Evolutionary conservation across 2,329 filamentous ascomycete species (phyloP).

Genomic region (Decorospora gaudefroyi): DNA sequence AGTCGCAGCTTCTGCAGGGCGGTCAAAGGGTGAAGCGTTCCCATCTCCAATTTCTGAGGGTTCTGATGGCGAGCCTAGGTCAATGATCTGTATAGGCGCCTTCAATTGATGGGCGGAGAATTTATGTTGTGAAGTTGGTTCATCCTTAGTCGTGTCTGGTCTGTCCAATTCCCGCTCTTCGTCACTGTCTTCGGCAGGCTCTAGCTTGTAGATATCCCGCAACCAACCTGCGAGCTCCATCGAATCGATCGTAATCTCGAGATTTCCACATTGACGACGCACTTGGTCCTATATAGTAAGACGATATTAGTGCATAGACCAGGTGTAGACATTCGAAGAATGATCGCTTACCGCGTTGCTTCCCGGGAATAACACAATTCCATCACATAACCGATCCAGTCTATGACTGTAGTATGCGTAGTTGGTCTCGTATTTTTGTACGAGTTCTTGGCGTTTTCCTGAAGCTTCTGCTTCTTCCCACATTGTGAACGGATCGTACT

Average conservation of each 20-base stretch:
- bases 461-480: constrained; percentile 30
- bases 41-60: constrained; percentile 8
- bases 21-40: not conserved
- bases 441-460: constrained; percentile 17
- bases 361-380: constrained; percentile 53
- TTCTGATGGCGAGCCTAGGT: constrained; percentile 27
- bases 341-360: constrained; percentile 44
- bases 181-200: constrained; percentile 5
- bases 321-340: not conserved
- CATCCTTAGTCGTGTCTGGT: not conserved
- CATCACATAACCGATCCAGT: constrained; percentile 26
- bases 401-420: constrained; percentile 20
- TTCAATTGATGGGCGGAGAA: not conserved
- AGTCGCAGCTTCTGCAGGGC: not conserved
- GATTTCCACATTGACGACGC: constrained; percentile 58
- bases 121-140: not conserved
- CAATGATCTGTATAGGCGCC: constrained; percentile 16
- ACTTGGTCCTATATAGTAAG: constrained; percentile 55
- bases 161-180: constrained; percentile 5
- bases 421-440: constrained; percentile 17
- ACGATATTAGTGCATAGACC: not conserved
- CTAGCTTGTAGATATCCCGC: constrained; percentile 22
- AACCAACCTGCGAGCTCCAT: constrained; percentile 59
- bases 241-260: constrained; percentile 69
- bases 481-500: constrained; percentile 21